Evolutionary conservation across 495 filamentous ascomycete species (phyloP), one percentile per base, ranked within the genome.

Genomic region (Hypoxylon subgilvum): DNA sequence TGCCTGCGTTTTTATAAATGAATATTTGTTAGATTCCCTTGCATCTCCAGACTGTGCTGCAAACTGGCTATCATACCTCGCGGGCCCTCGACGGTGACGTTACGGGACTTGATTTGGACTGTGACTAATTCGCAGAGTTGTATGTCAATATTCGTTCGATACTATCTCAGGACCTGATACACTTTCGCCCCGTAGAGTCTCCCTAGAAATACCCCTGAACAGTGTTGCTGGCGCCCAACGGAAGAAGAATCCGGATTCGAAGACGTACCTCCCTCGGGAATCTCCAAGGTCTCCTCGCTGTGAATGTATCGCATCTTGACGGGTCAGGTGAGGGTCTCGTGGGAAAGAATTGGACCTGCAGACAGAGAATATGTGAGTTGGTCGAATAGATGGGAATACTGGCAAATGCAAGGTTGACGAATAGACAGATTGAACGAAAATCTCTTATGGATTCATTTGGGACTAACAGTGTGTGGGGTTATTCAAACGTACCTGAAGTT

Each of bases 241-340:
- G 3, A 49, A 21, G 19, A 23, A 39, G 34, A 8, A 52, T 44
- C 47, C 54, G 41, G 2, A 14, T 42, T 60, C 44, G 60, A 65
- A 67, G 46, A 69, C 92, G 86, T 87, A 97, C 95, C 94, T 80
- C 90, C 91, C 74, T 96, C 90, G 61, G 95, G 94, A 76, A 98
- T 89, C 68, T 84, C 83, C 79, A 98, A 85, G 79, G 85, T 84
- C 86, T 98, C 93, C 81, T 89, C 81, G 72, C 89, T 93, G 83
- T 97, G 91, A 82, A 97, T 96, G 87, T 96, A 96, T 82, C 88
- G 89, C 92, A 96, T 96, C 77, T 88, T 94, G 84, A 73, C 78
- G 76, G 63, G 70, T 69, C 68, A 67, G 66, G 67, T 61, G 54
- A 53, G 50, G 61, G 52, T 68, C 57, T 63, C 27, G 64, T 50